Evolutionary conservation across 2,329 filamentous ascomycete genomes (phyloP), one percentile per base, ranked within the genome.

Genomic region (Apiospora pterosperma): DNA sequence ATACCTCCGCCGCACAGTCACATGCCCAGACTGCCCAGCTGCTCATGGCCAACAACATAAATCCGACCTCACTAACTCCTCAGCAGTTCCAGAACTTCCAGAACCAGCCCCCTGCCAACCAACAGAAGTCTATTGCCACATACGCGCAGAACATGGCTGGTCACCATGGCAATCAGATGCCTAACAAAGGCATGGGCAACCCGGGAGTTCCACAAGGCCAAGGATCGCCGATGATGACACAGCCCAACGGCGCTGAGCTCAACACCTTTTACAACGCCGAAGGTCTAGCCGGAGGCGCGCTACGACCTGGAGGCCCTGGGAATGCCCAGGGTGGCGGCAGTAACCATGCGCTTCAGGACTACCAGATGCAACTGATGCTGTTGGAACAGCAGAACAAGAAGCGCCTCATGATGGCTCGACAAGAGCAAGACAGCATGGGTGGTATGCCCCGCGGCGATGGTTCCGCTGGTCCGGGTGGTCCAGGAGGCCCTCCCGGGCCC

Each of bases 371-470:
- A 76, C 80, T 95, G 74, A 95, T 94, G 92, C 79, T 94, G 61
- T 84, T 95, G 19, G 92, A 95, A 78, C 92, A 94, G 77, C 91
- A 95, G 78, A 95, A 95, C 72, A 95, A 94, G 83, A 94, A 93
- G 78, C 84, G 92, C 21, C 82, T 95, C 60, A 88, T 93, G 82
- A 93, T 93, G 91, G 92, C 92, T 41, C 88, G 92, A 21, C 90
- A 90, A 74, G 88, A 93, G 75, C 91, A 95, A 76, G 92, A 94
- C 68, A 87, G 80, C 73, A 84, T 89, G 76, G 80, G 73, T 61
- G 75, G 73, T 61, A 81, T 84, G 68, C 80, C 82, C 41, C 80
- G 84, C 68, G 82, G 76, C 61, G 85, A 84, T 28, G 82, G 82
- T 36, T 82, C 83, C 25, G 80, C 81, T 63, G 82, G 81, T 41